Conservation (phyloP, 768 basidiomycete genomes). For the Clitopilus hobsonii region DNA sequence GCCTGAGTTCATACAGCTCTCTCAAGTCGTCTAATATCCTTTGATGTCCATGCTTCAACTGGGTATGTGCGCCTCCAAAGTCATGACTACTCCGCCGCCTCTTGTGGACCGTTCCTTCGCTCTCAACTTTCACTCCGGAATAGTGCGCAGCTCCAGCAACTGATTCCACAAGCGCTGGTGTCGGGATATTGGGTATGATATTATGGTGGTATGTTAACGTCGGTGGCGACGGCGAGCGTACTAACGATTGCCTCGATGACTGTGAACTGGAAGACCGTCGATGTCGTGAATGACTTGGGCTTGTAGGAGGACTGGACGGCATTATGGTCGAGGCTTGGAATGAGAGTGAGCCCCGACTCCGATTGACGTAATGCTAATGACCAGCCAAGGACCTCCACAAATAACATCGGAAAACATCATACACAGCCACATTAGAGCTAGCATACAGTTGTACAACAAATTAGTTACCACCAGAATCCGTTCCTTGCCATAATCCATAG, state of each 20-base stretch:
- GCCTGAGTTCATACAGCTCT: slow-evolving; percentile 53
- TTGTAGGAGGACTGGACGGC: slow-evolving; percentile 6
- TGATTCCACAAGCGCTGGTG: slow-evolving; percentile 48
- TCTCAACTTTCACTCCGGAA: slow-evolving; percentile 43
- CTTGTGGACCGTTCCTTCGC: slow-evolving; percentile 26
- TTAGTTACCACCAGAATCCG: neutral
- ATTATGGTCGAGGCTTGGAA: neutral
- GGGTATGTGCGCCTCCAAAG: slow-evolving; percentile 25
- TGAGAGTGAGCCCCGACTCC: neutral
- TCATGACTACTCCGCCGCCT: slow-evolving; percentile 31
- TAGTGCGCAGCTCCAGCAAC: slow-evolving; percentile 63
- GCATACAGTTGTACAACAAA: neutral
- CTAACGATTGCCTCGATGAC: slow-evolving; percentile 9
- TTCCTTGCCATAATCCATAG: slow-evolving; percentile 88
- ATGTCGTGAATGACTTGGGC: slow-evolving; percentile 15
- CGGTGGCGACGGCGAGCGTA: slow-evolving; percentile 33
- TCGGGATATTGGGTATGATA: slow-evolving; percentile 38
- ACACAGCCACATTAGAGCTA: neutral
- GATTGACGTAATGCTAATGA: slow-evolving; percentile 1
- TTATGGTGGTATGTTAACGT: slow-evolving; percentile 42
- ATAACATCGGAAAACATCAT: slow-evolving; percentile 8
- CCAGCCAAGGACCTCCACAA: slow-evolving; percentile 2
- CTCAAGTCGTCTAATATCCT: slow-evolving; percentile 53
- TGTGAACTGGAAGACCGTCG: slow-evolving; percentile 14
- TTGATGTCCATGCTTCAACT: slow-evolving; percentile 36